These are phyloP conservation scores for Solanum hybrid DNA, from an alignment of 305 asterid species.

Conservation along the genomic window DNA sequence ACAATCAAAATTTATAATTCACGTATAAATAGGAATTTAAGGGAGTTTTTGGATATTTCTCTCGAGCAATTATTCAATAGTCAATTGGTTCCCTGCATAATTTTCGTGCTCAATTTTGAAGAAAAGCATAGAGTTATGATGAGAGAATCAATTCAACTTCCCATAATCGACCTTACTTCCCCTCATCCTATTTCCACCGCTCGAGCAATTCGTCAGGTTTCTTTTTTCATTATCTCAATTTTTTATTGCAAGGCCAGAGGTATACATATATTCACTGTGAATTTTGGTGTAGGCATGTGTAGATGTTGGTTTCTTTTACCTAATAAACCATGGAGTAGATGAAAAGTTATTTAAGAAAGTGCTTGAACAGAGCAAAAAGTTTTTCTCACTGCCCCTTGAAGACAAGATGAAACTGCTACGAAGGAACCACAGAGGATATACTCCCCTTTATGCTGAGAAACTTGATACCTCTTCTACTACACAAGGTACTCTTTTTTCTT, in stretches of 20 bases:
- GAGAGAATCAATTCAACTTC: conserved; percentile 35
- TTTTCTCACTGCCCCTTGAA: conserved; percentile 34
- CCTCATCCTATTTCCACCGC: conserved; percentile 30
- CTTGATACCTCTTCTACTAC: conserved; percentile 33
- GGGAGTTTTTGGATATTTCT: not conserved
- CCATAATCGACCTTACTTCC: conserved; percentile 37
- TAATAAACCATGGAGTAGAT: conserved; percentile 47
- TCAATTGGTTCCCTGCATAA: not conserved
- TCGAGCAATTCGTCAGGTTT: conserved; percentile 37
- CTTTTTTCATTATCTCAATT: not conserved
- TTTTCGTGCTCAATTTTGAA: not conserved
- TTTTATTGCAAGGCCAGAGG: not conserved
- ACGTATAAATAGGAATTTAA: fast-evolving
- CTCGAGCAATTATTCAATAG: not conserved
- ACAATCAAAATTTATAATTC: no score
- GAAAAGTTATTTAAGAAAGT: conserved; percentile 27
- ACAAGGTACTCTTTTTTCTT: conserved; percentile 17
- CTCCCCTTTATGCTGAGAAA: conserved; percentile 42
- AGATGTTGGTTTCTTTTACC: conserved; percentile 52
- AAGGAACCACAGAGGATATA: conserved; percentile 37
- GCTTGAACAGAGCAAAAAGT: conserved; percentile 27
- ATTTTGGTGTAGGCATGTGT: conserved; percentile 34
- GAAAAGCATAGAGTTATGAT: not conserved
- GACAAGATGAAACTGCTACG: conserved; percentile 34
- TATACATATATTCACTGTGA: not conserved